phyloP scores from a whole-genome alignment of 495 filamentous ascomycete species.

The Trichodelitschia bisporula region DNA sequence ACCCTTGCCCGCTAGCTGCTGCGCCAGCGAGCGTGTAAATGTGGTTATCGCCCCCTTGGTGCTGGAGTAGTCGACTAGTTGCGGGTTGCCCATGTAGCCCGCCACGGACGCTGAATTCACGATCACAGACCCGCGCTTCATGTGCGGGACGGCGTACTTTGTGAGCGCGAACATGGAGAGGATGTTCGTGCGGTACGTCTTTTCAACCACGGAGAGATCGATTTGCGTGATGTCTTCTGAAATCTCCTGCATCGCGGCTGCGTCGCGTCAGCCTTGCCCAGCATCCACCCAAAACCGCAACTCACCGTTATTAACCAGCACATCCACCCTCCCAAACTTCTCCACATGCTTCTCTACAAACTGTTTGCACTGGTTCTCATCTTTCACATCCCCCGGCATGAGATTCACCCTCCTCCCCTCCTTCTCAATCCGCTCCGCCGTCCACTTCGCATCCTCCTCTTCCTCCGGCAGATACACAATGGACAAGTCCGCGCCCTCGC shows the following conservation, averaged over 20 bases:
- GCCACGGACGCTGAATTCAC: constrained; percentile 72
- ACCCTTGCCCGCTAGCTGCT: constrained; percentile 44
- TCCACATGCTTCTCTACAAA: constrained; percentile 38
- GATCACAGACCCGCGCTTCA: constrained; percentile 51
- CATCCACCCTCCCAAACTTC: constrained; percentile 43
- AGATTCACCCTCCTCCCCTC: constrained; percentile 36
- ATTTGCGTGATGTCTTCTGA: no score
- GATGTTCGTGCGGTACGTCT: constrained; percentile 20
- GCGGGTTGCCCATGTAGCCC: constrained; percentile 57
- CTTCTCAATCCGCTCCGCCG: constrained; percentile 39
- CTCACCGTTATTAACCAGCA: constrained; percentile 62
- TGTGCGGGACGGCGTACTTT: constrained; percentile 54
- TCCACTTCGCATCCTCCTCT: constrained; percentile 52
- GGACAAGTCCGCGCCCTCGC: constrained; percentile 56
- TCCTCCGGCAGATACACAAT: constrained; percentile 58
- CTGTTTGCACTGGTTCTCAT: constrained; percentile 39
- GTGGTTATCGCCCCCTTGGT: constrained; percentile 66
- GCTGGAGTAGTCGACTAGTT: constrained; percentile 67
- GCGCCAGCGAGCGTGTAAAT: constrained; percentile 57
- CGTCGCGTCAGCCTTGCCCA: constrained; percentile 51
- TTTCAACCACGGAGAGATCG: no score
- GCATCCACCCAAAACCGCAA: constrained; percentile 51
- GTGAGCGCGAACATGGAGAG: constrained; percentile 26
- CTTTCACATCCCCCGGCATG: constrained; percentile 33
- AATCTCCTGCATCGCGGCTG: no score